Percentiles rank a stretch among this genome's conserved stretches.
These are phyloP conservation scores for Speleostelium caveatum DNA, from an alignment of 78 protist species.

Conservation along the genomic window DNA sequence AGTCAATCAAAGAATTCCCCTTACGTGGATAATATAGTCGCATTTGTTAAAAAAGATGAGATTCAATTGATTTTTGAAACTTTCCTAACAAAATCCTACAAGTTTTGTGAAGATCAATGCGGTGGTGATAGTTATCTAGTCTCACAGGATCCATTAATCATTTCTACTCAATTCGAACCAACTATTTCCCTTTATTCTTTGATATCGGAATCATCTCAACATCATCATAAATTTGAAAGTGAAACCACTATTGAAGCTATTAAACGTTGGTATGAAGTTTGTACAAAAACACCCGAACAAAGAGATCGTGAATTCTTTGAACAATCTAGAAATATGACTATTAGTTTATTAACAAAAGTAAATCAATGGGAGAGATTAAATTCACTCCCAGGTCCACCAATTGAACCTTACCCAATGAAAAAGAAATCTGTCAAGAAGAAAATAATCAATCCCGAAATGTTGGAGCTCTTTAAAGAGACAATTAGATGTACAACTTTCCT, in stretches of 20 bases:
- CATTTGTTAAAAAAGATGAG: constrained; percentile 52
- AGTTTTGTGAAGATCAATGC: constrained; percentile 59
- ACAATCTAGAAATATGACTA: neutral
- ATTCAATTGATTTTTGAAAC: constrained; percentile 62
- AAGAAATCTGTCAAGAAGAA: constrained; percentile 24
- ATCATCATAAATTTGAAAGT: constrained; percentile 43
- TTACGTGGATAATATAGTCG: constrained; percentile 13
- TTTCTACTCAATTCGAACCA: constrained; percentile 69
- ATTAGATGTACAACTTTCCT: constrained; percentile 55
- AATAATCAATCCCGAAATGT: constrained; percentile 20
- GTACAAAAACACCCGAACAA: constrained; percentile 65
- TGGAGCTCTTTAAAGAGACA: constrained; percentile 47
- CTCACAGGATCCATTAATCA: constrained; percentile 42
- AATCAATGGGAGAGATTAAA: constrained; percentile 55
- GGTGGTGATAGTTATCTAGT: constrained; percentile 41
- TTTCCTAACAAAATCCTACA: constrained; percentile 44
- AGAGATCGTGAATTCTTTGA: constrained; percentile 43
- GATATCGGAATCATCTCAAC: constrained; percentile 26
- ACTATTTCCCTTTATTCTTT: constrained; percentile 54
- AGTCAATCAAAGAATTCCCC: neutral
- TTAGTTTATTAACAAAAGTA: constrained; percentile 4
- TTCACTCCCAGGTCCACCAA: neutral
- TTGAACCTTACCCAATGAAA: constrained; percentile 46
- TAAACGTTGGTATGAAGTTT: constrained; percentile 76
- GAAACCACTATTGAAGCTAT: constrained; percentile 70